Evolutionary conservation across 1,284 basidiomycete species (phyloP).

Genomic region (Sutorius eximius): DNA sequence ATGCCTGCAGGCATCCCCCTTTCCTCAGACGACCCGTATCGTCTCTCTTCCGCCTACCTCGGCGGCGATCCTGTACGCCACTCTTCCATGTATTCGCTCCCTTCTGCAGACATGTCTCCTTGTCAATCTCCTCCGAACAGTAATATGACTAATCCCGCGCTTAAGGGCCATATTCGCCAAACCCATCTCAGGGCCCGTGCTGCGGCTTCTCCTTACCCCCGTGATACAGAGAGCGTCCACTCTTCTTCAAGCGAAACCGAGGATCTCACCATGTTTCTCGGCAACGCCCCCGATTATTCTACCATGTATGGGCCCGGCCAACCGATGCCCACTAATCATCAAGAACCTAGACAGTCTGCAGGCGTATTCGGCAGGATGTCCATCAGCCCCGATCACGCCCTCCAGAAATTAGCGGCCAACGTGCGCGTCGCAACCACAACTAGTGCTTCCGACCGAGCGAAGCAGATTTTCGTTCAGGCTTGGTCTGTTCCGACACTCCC

Average conservation of each 20-base stretch:
- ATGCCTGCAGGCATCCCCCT: constrained; percentile 51
- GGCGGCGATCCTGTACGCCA: constrained; percentile 47
- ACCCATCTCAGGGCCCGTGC: constrained; percentile 74
- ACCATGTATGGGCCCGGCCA: constrained; percentile 53
- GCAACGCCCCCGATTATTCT: constrained; percentile 58
- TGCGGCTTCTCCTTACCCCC: constrained; percentile 77
- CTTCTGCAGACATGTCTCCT: constrained; percentile 45
- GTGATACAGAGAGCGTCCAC: constrained; percentile 80
- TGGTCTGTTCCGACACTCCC: constrained; percentile 53
- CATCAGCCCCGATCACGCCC: constrained; percentile 68
- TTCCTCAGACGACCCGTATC: constrained; percentile 65
- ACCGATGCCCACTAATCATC: constrained; percentile 50
- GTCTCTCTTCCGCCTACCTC: constrained; percentile 58
- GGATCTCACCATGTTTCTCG: constrained; percentile 75
- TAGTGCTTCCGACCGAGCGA: constrained; percentile 82
- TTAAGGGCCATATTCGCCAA: constrained; percentile 71
- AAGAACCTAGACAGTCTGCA: constrained; percentile 63
- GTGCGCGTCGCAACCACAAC: constrained; percentile 85
- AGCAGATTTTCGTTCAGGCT: constrained; percentile 88
- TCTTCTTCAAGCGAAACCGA: constrained; percentile 84
- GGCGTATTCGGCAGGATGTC: constrained; percentile 74
- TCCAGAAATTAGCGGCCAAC: constrained; percentile 83
- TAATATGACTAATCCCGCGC: constrained; percentile 65
- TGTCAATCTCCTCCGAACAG: constrained; percentile 69
- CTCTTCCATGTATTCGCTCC: constrained; percentile 46